Evolutionary conservation across 192 early-diverging fungal species (phyloP).

Genomic region (Backusella sp.): DNA sequence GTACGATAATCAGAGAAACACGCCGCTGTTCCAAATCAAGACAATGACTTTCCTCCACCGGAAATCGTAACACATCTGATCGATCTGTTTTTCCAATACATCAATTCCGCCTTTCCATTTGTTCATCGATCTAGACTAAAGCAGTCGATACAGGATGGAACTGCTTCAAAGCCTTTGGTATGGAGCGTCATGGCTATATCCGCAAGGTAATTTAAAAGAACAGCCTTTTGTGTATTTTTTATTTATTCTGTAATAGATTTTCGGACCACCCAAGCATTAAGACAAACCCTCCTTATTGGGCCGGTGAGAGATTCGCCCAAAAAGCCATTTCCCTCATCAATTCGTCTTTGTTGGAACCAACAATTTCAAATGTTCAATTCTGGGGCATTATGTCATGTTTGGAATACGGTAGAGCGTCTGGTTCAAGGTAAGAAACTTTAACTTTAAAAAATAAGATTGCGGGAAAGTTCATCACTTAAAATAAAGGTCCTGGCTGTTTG

Average conservation of each 20-base stretch:
- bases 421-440: constrained; percentile 11
- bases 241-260: constrained; percentile 24
- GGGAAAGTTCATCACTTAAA: background rate
- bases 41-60: constrained; percentile 36
- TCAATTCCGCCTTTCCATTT: background rate
- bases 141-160: constrained; percentile 41
- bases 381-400: constrained; percentile 33
- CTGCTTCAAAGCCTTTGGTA: constrained; percentile 43
- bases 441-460: background rate
- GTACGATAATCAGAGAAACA: background rate
- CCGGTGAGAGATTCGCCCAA: constrained; percentile 49
- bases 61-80: constrained; percentile 34
- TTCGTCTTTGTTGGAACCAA: constrained; percentile 39
- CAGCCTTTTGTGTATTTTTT: background rate
- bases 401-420: constrained; percentile 35
- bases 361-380: constrained; percentile 44
- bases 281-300: constrained; percentile 45
- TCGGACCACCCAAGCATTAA: constrained; percentile 44
- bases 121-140: constrained; percentile 25
- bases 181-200: constrained; percentile 47
- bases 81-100: background rate
- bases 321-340: constrained; percentile 39
- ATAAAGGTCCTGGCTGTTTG: constrained; percentile 48
- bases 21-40: background rate
- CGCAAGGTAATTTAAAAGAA: constrained; percentile 30